Evolutionary conservation across 1,284 basidiomycete genomes (phyloP).

Genomic region (Ustilago tritici): DNA sequence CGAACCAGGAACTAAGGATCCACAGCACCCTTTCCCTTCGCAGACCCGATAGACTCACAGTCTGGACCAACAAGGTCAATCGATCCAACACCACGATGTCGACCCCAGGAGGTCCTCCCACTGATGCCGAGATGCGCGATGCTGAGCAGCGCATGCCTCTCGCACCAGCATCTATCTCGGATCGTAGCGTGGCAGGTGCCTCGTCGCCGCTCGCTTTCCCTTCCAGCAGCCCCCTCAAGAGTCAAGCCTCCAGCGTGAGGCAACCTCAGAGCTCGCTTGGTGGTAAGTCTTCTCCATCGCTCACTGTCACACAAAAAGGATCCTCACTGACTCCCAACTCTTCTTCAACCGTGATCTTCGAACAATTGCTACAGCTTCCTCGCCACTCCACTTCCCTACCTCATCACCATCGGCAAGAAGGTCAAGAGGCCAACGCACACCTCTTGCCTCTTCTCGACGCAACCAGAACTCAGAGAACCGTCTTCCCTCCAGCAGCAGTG

Average conservation of each 20-base stretch:
- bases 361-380: slow-evolving; percentile 35
- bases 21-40: not conserved
- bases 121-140: slow-evolving; percentile 51
- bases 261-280: slow-evolving; percentile 38
- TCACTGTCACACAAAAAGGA: not conserved
- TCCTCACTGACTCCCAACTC: not conserved
- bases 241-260: slow-evolving; percentile 30
- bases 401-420: slow-evolving; percentile 61
- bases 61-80: not conserved
- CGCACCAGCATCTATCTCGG: slow-evolving; percentile 42
- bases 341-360: not conserved
- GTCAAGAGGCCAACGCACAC: slow-evolving; percentile 48
- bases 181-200: slow-evolving; percentile 36
- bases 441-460: slow-evolving; percentile 33
- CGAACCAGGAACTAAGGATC: not conserved
- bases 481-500: slow-evolving; percentile 54
- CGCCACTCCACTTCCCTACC: slow-evolving; percentile 64
- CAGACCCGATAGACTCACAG: not conserved
- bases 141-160: slow-evolving; percentile 48
- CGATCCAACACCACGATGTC: slow-evolving; percentile 29
- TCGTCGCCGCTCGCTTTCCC: slow-evolving; percentile 62
- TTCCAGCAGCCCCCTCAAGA: slow-evolving; percentile 63
- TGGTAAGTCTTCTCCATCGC: slow-evolving; percentile 27
- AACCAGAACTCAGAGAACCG: slow-evolving; percentile 40
- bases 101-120: slow-evolving; percentile 47